Percentiles rank a stretch among this genome's conserved stretches.
phyloP scores from a whole-genome alignment of 202 grass and related monocot species.

The Carex arenaria region DNA sequence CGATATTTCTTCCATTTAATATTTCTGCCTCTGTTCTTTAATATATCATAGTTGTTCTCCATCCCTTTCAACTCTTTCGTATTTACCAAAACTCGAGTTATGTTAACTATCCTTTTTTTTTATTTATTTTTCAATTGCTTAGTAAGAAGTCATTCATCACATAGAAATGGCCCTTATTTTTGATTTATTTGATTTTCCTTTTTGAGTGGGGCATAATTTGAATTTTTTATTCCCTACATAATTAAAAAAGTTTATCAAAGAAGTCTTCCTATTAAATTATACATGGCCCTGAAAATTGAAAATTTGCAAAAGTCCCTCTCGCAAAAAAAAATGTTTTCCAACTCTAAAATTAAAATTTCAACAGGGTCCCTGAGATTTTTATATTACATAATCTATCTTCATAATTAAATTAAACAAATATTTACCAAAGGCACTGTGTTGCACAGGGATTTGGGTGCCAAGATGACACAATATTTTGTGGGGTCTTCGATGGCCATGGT shows the following conservation, averaged over 20 bases:
- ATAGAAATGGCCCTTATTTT: not conserved
- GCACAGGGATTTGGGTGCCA: conserved; percentile 74
- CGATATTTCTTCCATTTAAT: no score
- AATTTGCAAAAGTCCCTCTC: not conserved
- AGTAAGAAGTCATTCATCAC: not conserved
- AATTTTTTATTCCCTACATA: not conserved
- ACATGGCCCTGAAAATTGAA: not conserved
- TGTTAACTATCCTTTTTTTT: no score
- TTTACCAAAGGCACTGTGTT: not conserved
- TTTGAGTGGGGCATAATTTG: not conserved
- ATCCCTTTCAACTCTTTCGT: no score
- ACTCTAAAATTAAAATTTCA: not conserved
- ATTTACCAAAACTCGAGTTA: no score
- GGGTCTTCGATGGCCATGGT: conserved; percentile 92
- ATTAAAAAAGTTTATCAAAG: not conserved
- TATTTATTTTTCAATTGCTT: not conserved
- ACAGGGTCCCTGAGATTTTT: not conserved
- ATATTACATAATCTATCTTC: not conserved
- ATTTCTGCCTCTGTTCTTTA: no score
- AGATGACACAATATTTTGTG: conserved; percentile 68
- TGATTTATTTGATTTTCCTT: not conserved
- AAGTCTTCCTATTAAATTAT: not conserved
- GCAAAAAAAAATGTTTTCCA: not conserved
- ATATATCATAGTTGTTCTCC: no score
- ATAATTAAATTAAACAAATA: not conserved